phyloP scores from a whole-genome alignment of 148 eudicot species.

The Chenopodium berlandieri region DNA sequence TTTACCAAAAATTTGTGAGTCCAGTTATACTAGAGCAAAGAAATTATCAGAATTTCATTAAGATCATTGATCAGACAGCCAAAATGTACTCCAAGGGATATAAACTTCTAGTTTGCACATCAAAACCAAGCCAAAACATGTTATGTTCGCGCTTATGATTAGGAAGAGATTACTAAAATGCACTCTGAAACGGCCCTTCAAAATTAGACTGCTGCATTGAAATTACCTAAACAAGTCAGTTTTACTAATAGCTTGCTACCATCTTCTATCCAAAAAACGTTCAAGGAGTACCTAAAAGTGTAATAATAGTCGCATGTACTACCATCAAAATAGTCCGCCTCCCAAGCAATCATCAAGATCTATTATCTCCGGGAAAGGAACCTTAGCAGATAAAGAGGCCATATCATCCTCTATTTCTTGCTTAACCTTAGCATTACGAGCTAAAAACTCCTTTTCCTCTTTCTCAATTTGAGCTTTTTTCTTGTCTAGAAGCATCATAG shows the following conservation, averaged over 20 bases:
- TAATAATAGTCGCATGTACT: not conserved
- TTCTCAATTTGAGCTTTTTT: conserved; percentile 15
- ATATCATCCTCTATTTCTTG: conserved; percentile 6
- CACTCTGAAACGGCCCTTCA: too few relatives aligned
- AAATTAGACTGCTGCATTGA: too few relatives aligned
- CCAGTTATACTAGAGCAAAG: too few relatives aligned
- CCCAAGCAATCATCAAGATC: conserved; percentile 21
- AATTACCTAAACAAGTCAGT: not conserved
- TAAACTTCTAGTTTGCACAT: too few relatives aligned
- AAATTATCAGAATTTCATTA: too few relatives aligned
- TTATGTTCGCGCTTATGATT: too few relatives aligned
- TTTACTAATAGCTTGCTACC: not conserved
- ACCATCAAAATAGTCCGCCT: not conserved
- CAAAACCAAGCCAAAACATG: too few relatives aligned
- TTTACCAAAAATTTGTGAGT: too few relatives aligned
- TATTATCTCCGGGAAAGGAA: conserved; percentile 13
- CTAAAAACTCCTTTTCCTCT: conserved; percentile 14
- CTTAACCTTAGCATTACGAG: conserved; percentile 10
- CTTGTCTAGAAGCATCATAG: not conserved
- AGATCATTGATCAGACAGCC: too few relatives aligned
- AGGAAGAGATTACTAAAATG: too few relatives aligned
- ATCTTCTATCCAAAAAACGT: not conserved
- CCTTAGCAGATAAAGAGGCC: conserved; percentile 5
- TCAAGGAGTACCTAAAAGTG: not conserved
- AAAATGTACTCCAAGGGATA: too few relatives aligned